Evolutionary conservation across 345 rosid species (phyloP).

Genomic region (Euphorbia tirucalli): DNA sequence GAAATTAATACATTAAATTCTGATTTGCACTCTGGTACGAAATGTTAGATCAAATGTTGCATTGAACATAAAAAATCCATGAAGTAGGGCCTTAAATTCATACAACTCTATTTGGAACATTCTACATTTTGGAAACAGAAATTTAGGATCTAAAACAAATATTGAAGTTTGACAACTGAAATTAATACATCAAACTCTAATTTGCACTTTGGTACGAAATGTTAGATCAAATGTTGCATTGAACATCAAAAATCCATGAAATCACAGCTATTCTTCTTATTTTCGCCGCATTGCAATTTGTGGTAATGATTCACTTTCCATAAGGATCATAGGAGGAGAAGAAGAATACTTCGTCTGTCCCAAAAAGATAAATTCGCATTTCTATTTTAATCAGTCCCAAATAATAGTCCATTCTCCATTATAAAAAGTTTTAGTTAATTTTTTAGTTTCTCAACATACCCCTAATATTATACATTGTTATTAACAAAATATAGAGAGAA

Average conservation of each 20-base stretch:
- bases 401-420: too few species aligned
- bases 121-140: neutral
- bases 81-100: conserved; percentile 8
- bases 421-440: too few species aligned
- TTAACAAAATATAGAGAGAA: too few species aligned
- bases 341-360: too few species aligned
- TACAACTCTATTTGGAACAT: conserved; percentile 11
- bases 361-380: too few species aligned
- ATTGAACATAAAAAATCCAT: neutral
- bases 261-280: neutral
- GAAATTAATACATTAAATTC: neutral
- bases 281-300: neutral
- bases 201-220: neutral
- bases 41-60: neutral
- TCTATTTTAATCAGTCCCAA: too few species aligned
- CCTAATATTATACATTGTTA: too few species aligned
- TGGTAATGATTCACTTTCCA: neutral
- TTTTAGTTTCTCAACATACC: too few species aligned
- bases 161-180: neutral
- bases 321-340: neutral
- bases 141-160: conserved; percentile 1
- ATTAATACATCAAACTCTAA: neutral
- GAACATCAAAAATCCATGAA: neutral
- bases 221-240: neutral
- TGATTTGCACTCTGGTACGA: neutral